phyloP scores from a whole-genome alignment of 2,329 filamentous ascomycete species.

The Trichoderma asperellum region DNA sequence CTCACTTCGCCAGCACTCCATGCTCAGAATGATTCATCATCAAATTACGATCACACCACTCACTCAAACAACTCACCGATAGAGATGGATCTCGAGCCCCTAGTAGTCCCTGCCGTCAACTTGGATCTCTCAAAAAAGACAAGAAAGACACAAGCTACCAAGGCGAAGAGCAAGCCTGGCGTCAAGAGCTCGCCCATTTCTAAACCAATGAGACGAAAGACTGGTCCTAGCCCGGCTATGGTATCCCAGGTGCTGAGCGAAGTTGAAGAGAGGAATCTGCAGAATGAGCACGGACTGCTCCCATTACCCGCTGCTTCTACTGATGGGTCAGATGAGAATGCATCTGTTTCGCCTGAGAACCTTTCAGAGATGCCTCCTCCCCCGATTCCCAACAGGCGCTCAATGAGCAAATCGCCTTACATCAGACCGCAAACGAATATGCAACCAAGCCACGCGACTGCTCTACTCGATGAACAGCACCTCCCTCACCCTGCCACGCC shows the following conservation, averaged over 20 bases:
- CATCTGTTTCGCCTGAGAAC: constrained; percentile 65
- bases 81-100: constrained; percentile 59
- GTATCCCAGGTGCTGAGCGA: constrained; percentile 60
- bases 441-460: constrained; percentile 21
- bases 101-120: constrained; percentile 45
- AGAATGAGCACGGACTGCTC: constrained; percentile 44
- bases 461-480: constrained; percentile 31
- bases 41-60: constrained; percentile 52
- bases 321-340: constrained; percentile 66
- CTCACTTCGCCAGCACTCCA: constrained; percentile 80
- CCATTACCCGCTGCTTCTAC: constrained; percentile 47
- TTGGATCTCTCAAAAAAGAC: constrained; percentile 57
- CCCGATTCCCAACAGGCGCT: constrained; percentile 67
- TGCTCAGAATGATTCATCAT: constrained; percentile 63
- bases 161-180: constrained; percentile 56
- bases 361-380: constrained; percentile 69
- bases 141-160: constrained; percentile 56
- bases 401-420: constrained; percentile 69
- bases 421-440: constrained; percentile 58
- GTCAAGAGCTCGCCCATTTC: constrained; percentile 74
- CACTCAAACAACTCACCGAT: constrained; percentile 57
- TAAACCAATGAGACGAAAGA: constrained; percentile 64
- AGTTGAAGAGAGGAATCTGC: constrained; percentile 49
- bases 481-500: constrained; percentile 75
- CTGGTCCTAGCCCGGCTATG: constrained; percentile 56